These are phyloP conservation scores for Pseudomassariella vexata DNA, from an alignment of 2,329 filamentous ascomycete species.

Conservation along the genomic window DNA sequence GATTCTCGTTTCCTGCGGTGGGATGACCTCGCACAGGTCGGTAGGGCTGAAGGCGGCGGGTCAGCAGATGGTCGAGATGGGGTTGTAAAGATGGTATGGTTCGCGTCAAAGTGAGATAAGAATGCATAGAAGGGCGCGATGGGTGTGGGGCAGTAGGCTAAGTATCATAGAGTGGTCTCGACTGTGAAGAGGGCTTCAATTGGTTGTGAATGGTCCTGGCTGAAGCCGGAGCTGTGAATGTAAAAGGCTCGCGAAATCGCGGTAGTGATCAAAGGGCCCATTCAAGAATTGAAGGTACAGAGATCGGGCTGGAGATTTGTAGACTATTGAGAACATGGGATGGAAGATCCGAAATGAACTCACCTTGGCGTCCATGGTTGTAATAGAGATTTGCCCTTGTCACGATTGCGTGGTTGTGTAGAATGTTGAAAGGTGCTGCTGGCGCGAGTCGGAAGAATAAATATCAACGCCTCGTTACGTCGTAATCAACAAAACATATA, in stretches of 20 bases:
- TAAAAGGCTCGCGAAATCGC: no score
- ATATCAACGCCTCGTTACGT: no score
- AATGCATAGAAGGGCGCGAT: not conserved
- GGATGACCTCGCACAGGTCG: conserved; percentile 55
- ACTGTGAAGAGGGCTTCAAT: no score
- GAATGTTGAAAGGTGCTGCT: conserved; percentile 1
- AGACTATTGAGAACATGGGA: not conserved
- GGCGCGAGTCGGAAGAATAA: conserved; percentile 2
- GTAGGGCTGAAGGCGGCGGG: conserved; percentile 52
- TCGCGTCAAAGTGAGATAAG: not conserved
- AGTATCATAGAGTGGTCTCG: no score
- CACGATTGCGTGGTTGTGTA: not conserved
- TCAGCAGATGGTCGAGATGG: not conserved
- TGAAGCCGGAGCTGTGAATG: no score
- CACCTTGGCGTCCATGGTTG: conserved; percentile 5
- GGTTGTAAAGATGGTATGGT: no score
- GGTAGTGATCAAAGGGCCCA: no score
- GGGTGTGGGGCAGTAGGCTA: no score
- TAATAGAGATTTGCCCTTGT: not conserved
- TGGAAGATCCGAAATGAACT: not conserved
- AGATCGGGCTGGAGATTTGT: no score
- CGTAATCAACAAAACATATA: no score
- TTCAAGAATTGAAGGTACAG: no score
- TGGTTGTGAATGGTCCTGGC: no score
- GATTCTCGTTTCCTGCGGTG: conserved; percentile 66